Percentiles rank a stretch among this genome's conserved stretches.
Conservation (phyloP, 768 basidiomycete genomes). For the Lactifluus pinguis region DNA sequence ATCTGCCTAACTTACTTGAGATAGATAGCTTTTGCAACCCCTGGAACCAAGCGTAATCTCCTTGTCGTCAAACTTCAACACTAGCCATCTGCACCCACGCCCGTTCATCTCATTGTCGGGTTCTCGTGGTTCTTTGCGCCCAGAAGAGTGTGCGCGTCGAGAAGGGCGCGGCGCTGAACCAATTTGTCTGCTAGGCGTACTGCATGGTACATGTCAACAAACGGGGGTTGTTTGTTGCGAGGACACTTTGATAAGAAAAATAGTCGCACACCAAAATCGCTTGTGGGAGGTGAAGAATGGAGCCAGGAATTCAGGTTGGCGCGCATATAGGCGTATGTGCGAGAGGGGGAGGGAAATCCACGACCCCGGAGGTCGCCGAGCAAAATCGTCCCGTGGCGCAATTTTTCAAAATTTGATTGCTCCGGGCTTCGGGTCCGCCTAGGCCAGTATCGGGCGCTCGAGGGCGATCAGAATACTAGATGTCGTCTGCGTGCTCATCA, state of each 20-base stretch:
- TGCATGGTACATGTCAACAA: not conserved
- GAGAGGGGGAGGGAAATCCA: too few relatives aligned
- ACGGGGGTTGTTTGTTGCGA: not conserved
- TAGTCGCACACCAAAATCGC: not conserved
- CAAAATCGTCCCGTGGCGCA: not conserved
- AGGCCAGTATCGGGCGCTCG: too few relatives aligned
- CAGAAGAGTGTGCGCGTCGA: too few relatives aligned
- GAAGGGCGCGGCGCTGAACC: constrained; percentile 3
- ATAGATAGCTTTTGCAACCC: not conserved
- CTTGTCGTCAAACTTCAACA: not conserved
- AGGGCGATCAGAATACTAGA: not conserved
- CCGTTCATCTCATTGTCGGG: not conserved
- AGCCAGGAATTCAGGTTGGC: not conserved
- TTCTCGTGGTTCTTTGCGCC: constrained; percentile 4
- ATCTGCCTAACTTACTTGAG: too few relatives aligned
- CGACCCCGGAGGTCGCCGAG: not conserved
- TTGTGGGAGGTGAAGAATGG: not conserved
- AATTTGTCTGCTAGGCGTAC: not conserved
- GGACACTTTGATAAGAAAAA: constrained; percentile 7
- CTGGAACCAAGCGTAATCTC: not conserved
- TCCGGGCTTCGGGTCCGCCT: not conserved
- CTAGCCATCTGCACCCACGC: not conserved
- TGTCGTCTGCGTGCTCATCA: too few relatives aligned
- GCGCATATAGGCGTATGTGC: not conserved
- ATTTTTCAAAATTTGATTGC: not conserved